phyloP scores from a whole-genome alignment of 129 eudicot genomes.

The Glebionis coronaria region DNA sequence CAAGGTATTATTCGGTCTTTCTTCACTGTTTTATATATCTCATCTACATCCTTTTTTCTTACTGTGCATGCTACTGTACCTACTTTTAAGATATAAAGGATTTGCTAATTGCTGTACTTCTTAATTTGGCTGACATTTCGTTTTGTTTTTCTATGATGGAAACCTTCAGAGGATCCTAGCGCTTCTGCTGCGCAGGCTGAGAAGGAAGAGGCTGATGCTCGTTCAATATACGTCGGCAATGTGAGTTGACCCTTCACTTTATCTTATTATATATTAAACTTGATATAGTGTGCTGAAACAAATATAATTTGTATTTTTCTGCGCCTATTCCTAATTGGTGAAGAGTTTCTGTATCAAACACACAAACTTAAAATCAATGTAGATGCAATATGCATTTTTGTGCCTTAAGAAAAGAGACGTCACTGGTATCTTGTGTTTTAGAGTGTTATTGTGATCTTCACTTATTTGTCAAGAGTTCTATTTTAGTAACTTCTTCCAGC shows the following conservation, averaged over 20 bases:
- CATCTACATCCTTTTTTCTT: not conserved
- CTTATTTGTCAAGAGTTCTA: not conserved
- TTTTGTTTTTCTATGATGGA: constrained; percentile 14
- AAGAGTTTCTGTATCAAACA: not conserved
- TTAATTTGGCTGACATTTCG: constrained; percentile 6
- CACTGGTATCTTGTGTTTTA: not conserved
- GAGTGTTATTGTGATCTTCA: not conserved
- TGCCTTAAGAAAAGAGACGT: not conserved
- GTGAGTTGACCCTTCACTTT: constrained; percentile 42
- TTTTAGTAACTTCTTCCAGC: not conserved
- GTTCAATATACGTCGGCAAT: constrained; percentile 82
- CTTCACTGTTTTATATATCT: not conserved
- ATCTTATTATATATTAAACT: constrained; percentile 1
- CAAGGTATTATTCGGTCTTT: constrained; percentile 52
- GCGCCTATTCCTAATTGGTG: not conserved
- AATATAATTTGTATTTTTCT: constrained; percentile 4
- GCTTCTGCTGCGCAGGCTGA: constrained; percentile 61
- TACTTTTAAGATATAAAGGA: not conserved
- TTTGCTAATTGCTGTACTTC: not conserved
- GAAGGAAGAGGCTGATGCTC: constrained; percentile 86
- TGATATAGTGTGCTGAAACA: not conserved
- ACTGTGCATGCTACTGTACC: constrained; percentile 14
- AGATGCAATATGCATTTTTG: constrained; percentile 4
- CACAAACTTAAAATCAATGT: not conserved
- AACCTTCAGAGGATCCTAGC: constrained; percentile 47